Base-by-base conservation (phyloP, 495 filamentous ascomycete species). In the Acidomyces sp. region DNA sequence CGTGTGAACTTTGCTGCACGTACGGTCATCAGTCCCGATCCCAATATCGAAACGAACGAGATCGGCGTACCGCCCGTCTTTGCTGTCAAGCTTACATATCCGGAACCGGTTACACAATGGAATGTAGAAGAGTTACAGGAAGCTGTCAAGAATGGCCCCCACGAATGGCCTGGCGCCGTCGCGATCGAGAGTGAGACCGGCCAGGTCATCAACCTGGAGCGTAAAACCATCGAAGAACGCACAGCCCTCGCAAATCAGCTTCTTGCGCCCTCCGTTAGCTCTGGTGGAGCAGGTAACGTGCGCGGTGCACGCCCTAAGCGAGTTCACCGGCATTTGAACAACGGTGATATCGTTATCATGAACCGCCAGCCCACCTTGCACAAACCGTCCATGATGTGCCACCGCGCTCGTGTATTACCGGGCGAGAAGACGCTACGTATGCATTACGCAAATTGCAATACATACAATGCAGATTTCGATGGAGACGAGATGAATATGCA, bases 401-500 rank as follows among this genome's bases (percentile, higher is more conserved):
- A 99, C 65, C 78, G 88, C 43, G 88, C 85, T 34, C 75, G 85
- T 45, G 86, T 99, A 1, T 66, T 99, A 11, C 82, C 85, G 0
- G 86, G 85, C 7, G 92, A 99, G 57, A 87, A 88, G 61, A 94
- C 88, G 0, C 86, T 99, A 55, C 86, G 92, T 42, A 95, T 99
- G 88, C 92, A 96, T 66, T 99, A 99, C 62, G 88, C 92, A 42
- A 99, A 99, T 59, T 95, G 90, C 61, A 96, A 95, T 57, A 93
- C 92, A 9, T 97, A 99, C 70, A 99, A 99, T 52, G 92, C 92
- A n/a, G 92, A 99, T 72, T 99, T 96, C 61, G 92, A 99, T 58
- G 92, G 92, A 58, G 92, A 99, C 53, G 92, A 99, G 62, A 99
- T 99, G 92, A 99, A 99, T 59, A 93, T 99, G 90, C 92, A 99